These are phyloP conservation scores for Lasiodiplodia citricola DNA, from an alignment of 2,329 filamentous ascomycete species.

Conservation along the genomic window DNA sequence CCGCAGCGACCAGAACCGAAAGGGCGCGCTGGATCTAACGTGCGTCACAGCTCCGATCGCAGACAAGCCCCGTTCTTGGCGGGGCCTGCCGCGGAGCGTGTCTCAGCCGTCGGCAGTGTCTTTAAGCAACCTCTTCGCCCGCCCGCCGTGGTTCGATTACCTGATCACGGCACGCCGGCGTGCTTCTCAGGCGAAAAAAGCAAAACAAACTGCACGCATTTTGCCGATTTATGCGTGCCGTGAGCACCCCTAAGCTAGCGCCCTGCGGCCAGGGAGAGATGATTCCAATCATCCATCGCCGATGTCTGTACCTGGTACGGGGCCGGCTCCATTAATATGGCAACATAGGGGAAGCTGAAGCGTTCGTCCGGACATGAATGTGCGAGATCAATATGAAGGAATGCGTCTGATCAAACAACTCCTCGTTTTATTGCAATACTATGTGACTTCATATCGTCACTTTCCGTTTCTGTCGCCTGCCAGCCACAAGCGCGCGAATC, in stretches of 20 bases:
- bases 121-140: slow-evolving; percentile 15
- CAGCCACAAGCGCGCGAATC: slow-evolving; percentile 16
- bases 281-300: neutral
- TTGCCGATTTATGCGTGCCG: neutral
- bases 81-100: slow-evolving; percentile 23
- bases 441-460: slow-evolving; percentile 15
- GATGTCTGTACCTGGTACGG: neutral
- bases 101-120: slow-evolving; percentile 23
- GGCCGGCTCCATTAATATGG: too few species aligned
- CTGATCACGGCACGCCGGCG: neutral
- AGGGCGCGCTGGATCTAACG: slow-evolving; percentile 13
- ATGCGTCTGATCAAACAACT: too few species aligned
- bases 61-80: slow-evolving; percentile 4
- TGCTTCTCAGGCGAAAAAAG: slow-evolving; percentile 4
- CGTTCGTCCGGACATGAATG: too few species aligned
- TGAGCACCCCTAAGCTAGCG: slow-evolving; percentile 1
- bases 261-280: neutral
- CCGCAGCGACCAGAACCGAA: neutral
- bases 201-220: slow-evolving; percentile 15
- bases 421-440: too few species aligned
- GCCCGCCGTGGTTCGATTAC: slow-evolving; percentile 1
- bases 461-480: slow-evolving; percentile 19
- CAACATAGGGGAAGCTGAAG: too few species aligned
- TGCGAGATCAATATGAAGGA: too few species aligned
- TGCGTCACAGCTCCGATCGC: slow-evolving; percentile 24